phyloP scores from a whole-genome alignment of 2,329 filamentous ascomycete species.

The Aspergillus sp. region DNA sequence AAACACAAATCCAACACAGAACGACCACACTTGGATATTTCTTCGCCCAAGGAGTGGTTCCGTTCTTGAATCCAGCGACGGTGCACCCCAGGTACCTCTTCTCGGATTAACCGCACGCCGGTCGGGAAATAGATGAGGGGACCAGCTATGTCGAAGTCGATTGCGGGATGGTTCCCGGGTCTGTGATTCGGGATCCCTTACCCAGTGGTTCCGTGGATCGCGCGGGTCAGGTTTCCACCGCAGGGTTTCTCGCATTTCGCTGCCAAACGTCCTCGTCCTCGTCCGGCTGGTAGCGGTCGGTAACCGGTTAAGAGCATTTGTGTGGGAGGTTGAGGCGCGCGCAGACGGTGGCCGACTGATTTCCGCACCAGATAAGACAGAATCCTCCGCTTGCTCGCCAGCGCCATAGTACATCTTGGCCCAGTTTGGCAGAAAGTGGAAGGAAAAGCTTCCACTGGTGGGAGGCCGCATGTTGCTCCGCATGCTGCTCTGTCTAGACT shows the following conservation, averaged over 20 bases:
- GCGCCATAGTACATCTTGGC: slow-evolving; percentile 69
- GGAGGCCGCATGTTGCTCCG: slow-evolving; percentile 39
- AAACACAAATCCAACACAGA: slow-evolving; percentile 75
- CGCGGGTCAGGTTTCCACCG: slow-evolving; percentile 30
- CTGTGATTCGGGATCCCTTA: slow-evolving; percentile 28
- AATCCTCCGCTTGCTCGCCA: slow-evolving; percentile 57
- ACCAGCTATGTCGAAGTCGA: slow-evolving; percentile 65
- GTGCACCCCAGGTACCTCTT: slow-evolving; percentile 70
- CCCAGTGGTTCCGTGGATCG: slow-evolving; percentile 50
- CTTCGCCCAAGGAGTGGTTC: slow-evolving; percentile 64
- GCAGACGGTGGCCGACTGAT: slow-evolving; percentile 31
- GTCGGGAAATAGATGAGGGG: slow-evolving; percentile 69
- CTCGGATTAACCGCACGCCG: slow-evolving; percentile 56
- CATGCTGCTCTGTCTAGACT: slow-evolving; percentile 39
- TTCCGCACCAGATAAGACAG: slow-evolving; percentile 44
- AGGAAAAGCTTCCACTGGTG: slow-evolving; percentile 48
- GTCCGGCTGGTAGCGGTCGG: slow-evolving; percentile 34
- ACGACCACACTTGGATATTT: slow-evolving; percentile 73
- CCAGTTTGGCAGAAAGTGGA: slow-evolving; percentile 51
- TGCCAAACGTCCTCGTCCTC: slow-evolving; percentile 29
- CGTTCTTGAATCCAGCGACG: slow-evolving; percentile 67
- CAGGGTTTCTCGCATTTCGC: slow-evolving; percentile 20
- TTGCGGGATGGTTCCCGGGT: slow-evolving; percentile 36
- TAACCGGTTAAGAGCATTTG: slow-evolving; percentile 33
- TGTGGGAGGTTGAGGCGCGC: slow-evolving; percentile 34